Evolutionary conservation across 129 eudicot genomes (phyloP).

Genomic region (Chrysanthemum lavandulifolium): DNA sequence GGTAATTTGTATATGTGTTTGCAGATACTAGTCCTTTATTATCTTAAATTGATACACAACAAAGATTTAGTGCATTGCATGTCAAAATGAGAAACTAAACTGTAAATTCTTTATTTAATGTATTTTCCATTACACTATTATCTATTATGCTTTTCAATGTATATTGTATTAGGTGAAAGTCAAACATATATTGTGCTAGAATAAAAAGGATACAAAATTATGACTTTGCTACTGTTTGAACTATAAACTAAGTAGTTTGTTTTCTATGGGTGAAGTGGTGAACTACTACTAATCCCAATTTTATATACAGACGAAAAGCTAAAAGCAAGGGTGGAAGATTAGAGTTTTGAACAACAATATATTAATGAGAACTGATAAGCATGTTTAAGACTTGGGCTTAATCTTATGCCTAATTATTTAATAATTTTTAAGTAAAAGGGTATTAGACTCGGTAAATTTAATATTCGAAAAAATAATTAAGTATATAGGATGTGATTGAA

Average conservation of each 20-base stretch:
- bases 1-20: too few species aligned
- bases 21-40: too few species aligned
- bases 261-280: not conserved
- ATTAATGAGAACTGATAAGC: not conserved
- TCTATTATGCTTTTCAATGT: not conserved
- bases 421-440: too few species aligned
- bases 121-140: not conserved
- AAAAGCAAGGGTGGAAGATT: not conserved
- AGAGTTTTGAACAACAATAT: too few species aligned
- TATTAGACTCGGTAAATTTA: too few species aligned
- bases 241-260: not conserved
- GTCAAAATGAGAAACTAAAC: not conserved
- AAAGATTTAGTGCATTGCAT: not conserved
- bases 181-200: not conserved
- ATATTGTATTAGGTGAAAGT: not conserved
- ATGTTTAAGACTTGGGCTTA: too few species aligned
- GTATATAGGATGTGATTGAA: too few species aligned
- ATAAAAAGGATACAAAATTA: not conserved
- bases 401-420: too few species aligned
- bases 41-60: too few species aligned
- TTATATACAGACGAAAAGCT: not conserved
- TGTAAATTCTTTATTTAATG: not conserved
- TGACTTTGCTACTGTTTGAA: not conserved
- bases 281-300: not conserved
- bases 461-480: too few species aligned